phyloP scores from a whole-genome alignment of 768 basidiomycete species.

The Mrakia frigida region DNA sequence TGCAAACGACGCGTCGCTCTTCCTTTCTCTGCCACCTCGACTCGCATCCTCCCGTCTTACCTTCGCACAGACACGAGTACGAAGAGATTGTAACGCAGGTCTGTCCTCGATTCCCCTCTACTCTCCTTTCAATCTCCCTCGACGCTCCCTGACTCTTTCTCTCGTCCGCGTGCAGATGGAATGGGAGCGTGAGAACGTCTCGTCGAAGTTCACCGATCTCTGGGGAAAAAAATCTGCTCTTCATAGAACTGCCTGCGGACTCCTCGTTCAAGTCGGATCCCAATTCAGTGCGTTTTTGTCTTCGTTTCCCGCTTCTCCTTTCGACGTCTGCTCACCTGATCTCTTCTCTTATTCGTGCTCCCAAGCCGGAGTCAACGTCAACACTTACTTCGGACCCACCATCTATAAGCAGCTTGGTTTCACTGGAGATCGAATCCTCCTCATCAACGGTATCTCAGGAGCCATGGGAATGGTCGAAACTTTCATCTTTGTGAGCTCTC shows the following conservation, averaged over 20 bases:
- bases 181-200: slow-evolving; percentile 11
- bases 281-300: too few species aligned
- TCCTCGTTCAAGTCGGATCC: not conserved
- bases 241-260: not conserved
- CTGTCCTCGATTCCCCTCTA: too few species aligned
- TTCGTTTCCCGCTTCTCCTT: not conserved
- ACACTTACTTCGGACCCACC: not conserved
- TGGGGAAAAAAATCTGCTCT: not conserved
- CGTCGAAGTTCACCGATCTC: not conserved
- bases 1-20: too few species aligned
- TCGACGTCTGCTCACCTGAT: not conserved
- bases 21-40: too few species aligned
- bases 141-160: too few species aligned
- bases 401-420: slow-evolving; percentile 13
- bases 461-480: not conserved
- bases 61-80: too few species aligned
- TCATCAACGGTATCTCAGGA: not conserved
- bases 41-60: too few species aligned
- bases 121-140: too few species aligned
- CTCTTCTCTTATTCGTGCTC: not conserved
- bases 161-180: too few species aligned
- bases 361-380: slow-evolving; percentile 13
- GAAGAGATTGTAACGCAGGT: slow-evolving; percentile 3
- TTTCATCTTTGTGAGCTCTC: not conserved
- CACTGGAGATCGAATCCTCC: not conserved